phyloP scores from a whole-genome alignment of 257 asterid genomes.

The Salvia miltiorrhiza region DNA sequence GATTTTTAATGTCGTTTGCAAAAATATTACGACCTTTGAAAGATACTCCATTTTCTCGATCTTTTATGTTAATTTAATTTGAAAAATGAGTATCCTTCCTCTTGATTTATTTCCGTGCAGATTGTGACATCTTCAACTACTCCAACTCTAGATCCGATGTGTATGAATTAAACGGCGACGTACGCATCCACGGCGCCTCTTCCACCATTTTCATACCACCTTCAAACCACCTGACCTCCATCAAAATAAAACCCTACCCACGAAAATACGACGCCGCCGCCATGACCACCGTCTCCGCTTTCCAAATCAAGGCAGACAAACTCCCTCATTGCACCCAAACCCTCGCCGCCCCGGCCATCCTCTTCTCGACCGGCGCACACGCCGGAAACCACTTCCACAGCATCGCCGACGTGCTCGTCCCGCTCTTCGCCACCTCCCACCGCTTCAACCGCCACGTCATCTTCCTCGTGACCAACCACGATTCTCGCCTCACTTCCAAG shows the following conservation, averaged over 20 bases:
- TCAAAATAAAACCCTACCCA: constrained; percentile 46
- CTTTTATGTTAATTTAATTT: too few relatives aligned
- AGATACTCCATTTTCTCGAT: too few relatives aligned
- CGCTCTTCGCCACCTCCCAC: constrained; percentile 42
- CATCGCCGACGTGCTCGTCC: constrained; percentile 53
- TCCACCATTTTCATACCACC: constrained; percentile 47
- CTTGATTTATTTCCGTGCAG: constrained; percentile 24
- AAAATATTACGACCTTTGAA: too few relatives aligned
- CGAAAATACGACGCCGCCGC: constrained; percentile 31
- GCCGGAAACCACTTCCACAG: constrained; percentile 56
- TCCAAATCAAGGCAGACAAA: not conserved
- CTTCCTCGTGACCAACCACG: constrained; percentile 35
- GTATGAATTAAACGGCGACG: constrained; percentile 54
- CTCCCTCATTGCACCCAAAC: constrained; percentile 39
- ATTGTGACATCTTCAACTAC: constrained; percentile 17
- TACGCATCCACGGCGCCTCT: constrained; percentile 43
- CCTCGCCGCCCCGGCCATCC: constrained; percentile 37
- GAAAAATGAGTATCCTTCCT: too few relatives aligned
- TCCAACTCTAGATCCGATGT: constrained; percentile 38
- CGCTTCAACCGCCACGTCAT: constrained; percentile 32
- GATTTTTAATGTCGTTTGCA: too few relatives aligned
- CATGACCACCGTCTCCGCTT: not conserved
- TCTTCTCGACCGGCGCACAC: constrained; percentile 52
- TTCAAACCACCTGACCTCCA: constrained; percentile 21
- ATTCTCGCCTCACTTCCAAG: constrained; percentile 32